phyloP scores from a whole-genome alignment of 2,329 filamentous ascomycete species.

The Penicillium frequentans region DNA sequence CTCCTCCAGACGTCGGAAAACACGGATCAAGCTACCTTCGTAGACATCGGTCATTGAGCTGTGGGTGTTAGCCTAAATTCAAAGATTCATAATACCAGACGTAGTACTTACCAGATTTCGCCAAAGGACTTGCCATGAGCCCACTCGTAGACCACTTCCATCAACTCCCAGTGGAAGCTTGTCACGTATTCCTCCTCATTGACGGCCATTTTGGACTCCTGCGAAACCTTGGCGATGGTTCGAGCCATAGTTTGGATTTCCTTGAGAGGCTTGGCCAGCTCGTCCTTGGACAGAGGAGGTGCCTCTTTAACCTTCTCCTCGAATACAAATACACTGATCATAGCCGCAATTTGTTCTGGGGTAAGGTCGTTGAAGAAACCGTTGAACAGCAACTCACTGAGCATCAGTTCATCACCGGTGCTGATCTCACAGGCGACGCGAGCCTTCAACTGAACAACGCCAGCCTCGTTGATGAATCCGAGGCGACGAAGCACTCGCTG shows the following conservation, averaged over 20 bases:
- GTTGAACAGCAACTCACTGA: conserved; percentile 93
- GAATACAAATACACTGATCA: conserved; percentile 93
- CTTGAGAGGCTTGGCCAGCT: conserved; percentile 79
- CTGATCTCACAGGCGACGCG: conserved; percentile 98
- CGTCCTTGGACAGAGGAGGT: conserved; percentile 67
- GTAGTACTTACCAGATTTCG: conserved; percentile 78
- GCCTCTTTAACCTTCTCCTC: conserved; percentile 88
- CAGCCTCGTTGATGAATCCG: conserved; percentile 91
- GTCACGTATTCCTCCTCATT: conserved; percentile 93
- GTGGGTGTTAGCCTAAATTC: conserved; percentile 15
- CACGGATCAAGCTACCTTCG: conserved; percentile 91
- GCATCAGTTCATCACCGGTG: conserved; percentile 89
- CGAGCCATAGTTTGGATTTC: conserved; percentile 86
- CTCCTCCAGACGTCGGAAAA: conserved; percentile 94
- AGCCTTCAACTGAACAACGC: conserved; percentile 95
- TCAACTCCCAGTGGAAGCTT: conserved; percentile 89
- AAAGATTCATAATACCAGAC: not conserved
- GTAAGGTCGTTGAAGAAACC: conserved; percentile 95
- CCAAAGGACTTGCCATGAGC: conserved; percentile 85
- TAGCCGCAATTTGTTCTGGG: conserved; percentile 81
- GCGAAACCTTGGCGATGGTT: conserved; percentile 86
- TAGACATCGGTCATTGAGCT: conserved; percentile 98
- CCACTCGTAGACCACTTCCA: conserved; percentile 95
- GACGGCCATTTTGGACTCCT: conserved; percentile 90
- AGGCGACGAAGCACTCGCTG: conserved; percentile 93